phyloP scores from a whole-genome alignment of 2,329 filamentous ascomycete species.

The Cordyceps militaris region DNA sequence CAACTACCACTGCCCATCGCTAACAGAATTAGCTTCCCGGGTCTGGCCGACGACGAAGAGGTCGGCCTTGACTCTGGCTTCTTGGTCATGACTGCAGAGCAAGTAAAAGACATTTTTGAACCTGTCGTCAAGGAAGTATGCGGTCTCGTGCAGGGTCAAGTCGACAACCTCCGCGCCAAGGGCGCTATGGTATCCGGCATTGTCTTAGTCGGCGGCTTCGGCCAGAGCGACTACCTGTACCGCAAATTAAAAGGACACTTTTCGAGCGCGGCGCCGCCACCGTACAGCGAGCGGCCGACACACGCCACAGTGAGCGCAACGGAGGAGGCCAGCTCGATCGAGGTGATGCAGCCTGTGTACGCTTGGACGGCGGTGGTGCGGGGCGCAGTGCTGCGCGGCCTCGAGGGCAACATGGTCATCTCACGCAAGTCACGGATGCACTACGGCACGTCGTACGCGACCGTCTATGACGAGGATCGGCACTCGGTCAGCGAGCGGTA shows the following conservation, averaged over 20 bases:
- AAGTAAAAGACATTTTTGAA: conserved; percentile 68
- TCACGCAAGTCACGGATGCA: conserved; percentile 67
- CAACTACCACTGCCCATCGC: neutral
- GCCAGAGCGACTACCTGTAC: conserved; percentile 72
- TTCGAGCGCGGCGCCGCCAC: conserved; percentile 47
- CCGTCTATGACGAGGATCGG: conserved; percentile 68
- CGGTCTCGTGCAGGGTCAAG: conserved; percentile 61
- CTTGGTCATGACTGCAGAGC: conserved; percentile 60
- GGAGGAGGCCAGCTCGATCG: conserved; percentile 51
- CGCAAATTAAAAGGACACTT: conserved; percentile 64
- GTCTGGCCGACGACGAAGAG: conserved; percentile 67
- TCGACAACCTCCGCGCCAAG: conserved; percentile 53
- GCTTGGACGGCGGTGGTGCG: conserved; percentile 76
- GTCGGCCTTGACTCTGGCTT: conserved; percentile 70
- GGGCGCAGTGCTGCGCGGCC: conserved; percentile 65
- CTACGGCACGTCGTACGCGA: conserved; percentile 76
- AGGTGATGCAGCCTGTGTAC: conserved; percentile 76
- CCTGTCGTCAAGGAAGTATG: conserved; percentile 66
- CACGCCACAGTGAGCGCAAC: conserved; percentile 46
- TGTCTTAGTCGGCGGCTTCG: conserved; percentile 74
- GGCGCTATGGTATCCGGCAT: conserved; percentile 64
- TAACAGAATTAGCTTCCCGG: conserved; percentile 52
- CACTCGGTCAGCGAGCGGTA: conserved; percentile 68
- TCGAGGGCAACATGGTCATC: conserved; percentile 75
- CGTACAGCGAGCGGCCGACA: conserved; percentile 64